Evolutionary conservation across 176 grass and related monocot genomes (phyloP), one percentile per base, ranked within the genome.

Genomic region (Carex littledalei): DNA sequence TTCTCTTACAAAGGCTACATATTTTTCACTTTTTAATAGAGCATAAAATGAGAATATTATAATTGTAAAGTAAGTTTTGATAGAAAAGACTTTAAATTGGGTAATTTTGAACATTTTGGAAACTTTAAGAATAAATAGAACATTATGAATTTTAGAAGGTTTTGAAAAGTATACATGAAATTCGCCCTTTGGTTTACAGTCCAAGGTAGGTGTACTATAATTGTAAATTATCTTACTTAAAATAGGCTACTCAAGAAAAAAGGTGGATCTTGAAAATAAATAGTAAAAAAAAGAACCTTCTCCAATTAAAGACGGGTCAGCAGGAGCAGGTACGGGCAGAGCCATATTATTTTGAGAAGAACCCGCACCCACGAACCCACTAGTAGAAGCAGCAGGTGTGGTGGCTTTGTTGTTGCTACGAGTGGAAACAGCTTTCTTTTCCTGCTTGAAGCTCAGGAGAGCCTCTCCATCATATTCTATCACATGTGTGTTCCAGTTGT

Each of bases 401-500:
- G 63, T 18, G 3, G 81, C 31, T 64, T 82, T 49, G 39, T 52
- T 83, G 60, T 89, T 88, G n/a, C 88, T 93, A 85, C 85, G 88
- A 20, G 90, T 90, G 43, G 86, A 86, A 81, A 88, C 56, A 70
- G 79, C 80, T 86, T 88, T 97, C 79, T 89, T 97, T 85, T 88
- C 93, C 86, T 97, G 94, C 84, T 97, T 97, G 85, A 90, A 84
- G 65, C 50, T 88, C 84, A 97, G 86, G 62, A 97, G 85, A 63
- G 61, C 84, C 54, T 94, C 93, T 9, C 89, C 94, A 84, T 97
- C 94, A 88, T 97, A 90, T 86, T 94, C 94, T 78, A 97, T 26
- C 87, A 94, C 91, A 34, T 87, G 90, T 59, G 81, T 69, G 43
- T 88, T 87, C 94, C 94, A 97, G 64, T 93, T 89, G 84, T 93